Conservation (phyloP, 2,329 filamentous ascomycete species). For the Stagonosporopsis tanaceti region DNA sequence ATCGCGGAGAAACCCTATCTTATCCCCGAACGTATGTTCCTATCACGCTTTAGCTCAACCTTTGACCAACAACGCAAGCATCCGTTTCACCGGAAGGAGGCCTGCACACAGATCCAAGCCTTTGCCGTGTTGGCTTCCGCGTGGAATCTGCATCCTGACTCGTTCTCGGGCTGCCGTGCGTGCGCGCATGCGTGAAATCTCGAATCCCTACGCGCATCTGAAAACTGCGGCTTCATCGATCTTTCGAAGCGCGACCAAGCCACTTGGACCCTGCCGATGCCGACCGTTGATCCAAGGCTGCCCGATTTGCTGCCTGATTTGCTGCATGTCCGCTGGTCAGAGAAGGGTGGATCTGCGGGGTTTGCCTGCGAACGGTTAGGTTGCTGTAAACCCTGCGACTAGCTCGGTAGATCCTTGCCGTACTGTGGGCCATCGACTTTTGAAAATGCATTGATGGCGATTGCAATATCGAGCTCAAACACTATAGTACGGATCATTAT, state of each 20-base stretch:
- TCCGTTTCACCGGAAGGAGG: conserved; percentile 12
- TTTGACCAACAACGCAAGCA: not conserved
- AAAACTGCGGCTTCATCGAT: conserved; percentile 15
- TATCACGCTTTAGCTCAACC: conserved; percentile 5
- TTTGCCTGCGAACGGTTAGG: not conserved
- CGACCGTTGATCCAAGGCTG: conserved; percentile 8
- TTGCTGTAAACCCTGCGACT: not conserved
- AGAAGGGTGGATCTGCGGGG: not conserved
- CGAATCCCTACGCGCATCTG: conserved; percentile 5
- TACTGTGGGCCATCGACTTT: conserved; percentile 7
- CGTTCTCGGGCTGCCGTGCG: not conserved
- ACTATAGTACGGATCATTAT: not conserved
- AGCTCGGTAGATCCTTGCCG: conserved; percentile 3
- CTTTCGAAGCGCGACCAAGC: conserved; percentile 11
- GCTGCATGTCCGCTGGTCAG: not conserved
- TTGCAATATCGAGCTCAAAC: conserved; percentile 1
- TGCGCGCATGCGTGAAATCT: not conserved
- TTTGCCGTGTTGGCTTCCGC: conserved; percentile 1
- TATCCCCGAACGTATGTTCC: not conserved
- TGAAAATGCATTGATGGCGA: conserved; percentile 4
- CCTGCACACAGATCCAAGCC: conserved; percentile 7
- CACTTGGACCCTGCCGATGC: conserved; percentile 15
- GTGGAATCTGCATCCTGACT: not conserved
- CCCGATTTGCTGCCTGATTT: not conserved
- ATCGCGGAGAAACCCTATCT: not conserved